phyloP scores from a whole-genome alignment of 2,329 filamentous ascomycete species.

The Diaporthe eres region DNA sequence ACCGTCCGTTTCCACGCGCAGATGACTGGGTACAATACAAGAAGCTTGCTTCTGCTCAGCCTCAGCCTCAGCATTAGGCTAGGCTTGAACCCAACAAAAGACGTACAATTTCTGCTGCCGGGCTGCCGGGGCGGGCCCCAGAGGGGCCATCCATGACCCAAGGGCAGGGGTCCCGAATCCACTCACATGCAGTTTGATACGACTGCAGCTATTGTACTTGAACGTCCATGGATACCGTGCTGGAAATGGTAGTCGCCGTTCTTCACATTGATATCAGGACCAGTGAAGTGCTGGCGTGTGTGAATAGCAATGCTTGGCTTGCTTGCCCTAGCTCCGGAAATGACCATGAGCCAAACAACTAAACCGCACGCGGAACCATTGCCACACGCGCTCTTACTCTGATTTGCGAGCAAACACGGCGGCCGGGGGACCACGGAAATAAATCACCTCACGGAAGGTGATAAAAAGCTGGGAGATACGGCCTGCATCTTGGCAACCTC shows the following conservation, averaged over 20 bases:
- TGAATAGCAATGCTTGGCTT: background rate
- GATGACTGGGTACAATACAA: slow-evolving; percentile 52
- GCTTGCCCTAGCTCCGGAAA: background rate
- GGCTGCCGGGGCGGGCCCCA: background rate
- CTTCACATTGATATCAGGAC: background rate
- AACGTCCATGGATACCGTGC: background rate
- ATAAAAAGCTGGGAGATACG: background rate
- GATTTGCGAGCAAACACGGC: background rate
- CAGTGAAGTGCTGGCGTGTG: background rate
- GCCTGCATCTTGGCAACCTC: slow-evolving; percentile 18
- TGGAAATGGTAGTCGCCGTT: background rate
- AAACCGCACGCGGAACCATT: background rate
- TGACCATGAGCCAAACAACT: background rate
- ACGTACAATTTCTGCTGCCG: background rate
- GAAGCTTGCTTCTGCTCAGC: slow-evolving; percentile 42
- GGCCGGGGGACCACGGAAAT: background rate
- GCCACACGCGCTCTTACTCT: background rate
- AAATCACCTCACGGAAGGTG: background rate
- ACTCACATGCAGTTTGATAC: background rate
- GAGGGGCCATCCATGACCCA: background rate
- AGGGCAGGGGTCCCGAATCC: background rate
- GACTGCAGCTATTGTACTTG: background rate
- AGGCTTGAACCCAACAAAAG: background rate
- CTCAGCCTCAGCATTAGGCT: background rate
- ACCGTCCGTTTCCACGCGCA: slow-evolving; percentile 47